Conservation (phyloP, 2,329 filamentous ascomycete genomes). For the Trichoderma atroviride region DNA sequence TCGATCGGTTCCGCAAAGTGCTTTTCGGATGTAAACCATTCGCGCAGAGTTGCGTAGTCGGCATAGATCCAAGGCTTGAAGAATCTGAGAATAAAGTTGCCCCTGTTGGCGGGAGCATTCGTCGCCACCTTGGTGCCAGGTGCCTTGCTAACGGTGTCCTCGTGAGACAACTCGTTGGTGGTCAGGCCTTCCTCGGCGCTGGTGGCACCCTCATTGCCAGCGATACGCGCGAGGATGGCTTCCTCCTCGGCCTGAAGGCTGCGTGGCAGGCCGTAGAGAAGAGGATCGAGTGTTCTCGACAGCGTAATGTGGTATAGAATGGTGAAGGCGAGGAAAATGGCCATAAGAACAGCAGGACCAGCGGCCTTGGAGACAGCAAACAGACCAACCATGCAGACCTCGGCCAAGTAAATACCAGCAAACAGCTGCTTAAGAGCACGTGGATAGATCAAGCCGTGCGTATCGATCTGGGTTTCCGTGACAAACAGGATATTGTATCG, state of each 20-base stretch:
- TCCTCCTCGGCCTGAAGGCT: conserved; percentile 53
- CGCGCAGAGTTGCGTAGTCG: conserved; percentile 71
- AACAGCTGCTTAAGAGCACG: conserved; percentile 86
- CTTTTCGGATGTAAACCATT: conserved; percentile 31
- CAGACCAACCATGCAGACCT: conserved; percentile 79
- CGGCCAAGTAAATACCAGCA: conserved; percentile 76
- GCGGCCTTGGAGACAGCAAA: conserved; percentile 70
- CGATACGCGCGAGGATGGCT: conserved; percentile 38
- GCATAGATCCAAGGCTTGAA: conserved; percentile 76
- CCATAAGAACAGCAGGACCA: conserved; percentile 75
- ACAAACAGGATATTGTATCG: conserved; percentile 87
- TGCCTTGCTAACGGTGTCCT: conserved; percentile 27
- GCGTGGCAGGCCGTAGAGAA: conserved; percentile 72
- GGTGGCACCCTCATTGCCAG: conserved; percentile 33
- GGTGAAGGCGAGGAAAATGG: conserved; percentile 74
- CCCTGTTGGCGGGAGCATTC: conserved; percentile 46
- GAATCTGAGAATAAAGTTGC: conserved; percentile 60
- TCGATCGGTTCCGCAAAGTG: conserved; percentile 32
- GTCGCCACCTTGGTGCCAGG: conserved; percentile 33
- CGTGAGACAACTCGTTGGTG: conserved; percentile 20
- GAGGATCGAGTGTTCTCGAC: conserved; percentile 68
- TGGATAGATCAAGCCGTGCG: conserved; percentile 84
- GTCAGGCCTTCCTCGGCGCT: conserved; percentile 35
- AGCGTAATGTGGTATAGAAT: conserved; percentile 76
- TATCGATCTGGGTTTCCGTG: conserved; percentile 77